phyloP scores from a whole-genome alignment of 192 early-diverging fungal species.

The Entrophospora sp. region DNA sequence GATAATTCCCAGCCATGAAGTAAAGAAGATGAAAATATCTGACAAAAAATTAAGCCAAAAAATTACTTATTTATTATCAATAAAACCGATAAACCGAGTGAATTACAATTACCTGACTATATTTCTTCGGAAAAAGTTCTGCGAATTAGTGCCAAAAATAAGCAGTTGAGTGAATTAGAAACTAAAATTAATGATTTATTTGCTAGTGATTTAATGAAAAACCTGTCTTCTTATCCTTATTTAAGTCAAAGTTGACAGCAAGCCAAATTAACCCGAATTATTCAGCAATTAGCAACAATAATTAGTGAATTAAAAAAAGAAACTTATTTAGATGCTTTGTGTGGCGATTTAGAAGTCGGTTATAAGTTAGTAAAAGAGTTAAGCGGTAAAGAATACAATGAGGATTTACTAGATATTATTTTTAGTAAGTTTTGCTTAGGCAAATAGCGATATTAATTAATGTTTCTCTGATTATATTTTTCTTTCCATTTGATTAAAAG shows the following conservation, averaged over 20 bases:
- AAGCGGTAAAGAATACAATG: conserved; percentile 19
- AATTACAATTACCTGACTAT: neutral
- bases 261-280: neutral
- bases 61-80: conserved; percentile 1
- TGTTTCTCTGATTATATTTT: no score
- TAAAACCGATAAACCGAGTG: neutral
- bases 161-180: neutral
- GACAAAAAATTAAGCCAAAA: neutral
- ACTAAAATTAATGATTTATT: conserved; percentile 4
- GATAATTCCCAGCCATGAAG: conserved; percentile 2
- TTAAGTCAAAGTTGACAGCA: conserved; percentile 9
- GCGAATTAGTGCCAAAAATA: conserved; percentile 2
- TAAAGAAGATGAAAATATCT: neutral
- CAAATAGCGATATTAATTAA: no score
- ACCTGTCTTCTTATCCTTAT: neutral
- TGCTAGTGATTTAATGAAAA: neutral
- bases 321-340: conserved; percentile 4
- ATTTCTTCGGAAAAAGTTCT: neutral
- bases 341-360: neutral
- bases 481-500: neutral
- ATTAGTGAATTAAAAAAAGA: conserved; percentile 10
- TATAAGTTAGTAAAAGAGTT: conserved; percentile 8
- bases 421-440: conserved; percentile 64
- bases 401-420: conserved; percentile 54
- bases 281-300: neutral